A percentile compares a stretch with the other conserved stretches of the same genome.
Conservation (phyloP, 202 grass and related monocot species). For the Panicum virgatum region DNA sequence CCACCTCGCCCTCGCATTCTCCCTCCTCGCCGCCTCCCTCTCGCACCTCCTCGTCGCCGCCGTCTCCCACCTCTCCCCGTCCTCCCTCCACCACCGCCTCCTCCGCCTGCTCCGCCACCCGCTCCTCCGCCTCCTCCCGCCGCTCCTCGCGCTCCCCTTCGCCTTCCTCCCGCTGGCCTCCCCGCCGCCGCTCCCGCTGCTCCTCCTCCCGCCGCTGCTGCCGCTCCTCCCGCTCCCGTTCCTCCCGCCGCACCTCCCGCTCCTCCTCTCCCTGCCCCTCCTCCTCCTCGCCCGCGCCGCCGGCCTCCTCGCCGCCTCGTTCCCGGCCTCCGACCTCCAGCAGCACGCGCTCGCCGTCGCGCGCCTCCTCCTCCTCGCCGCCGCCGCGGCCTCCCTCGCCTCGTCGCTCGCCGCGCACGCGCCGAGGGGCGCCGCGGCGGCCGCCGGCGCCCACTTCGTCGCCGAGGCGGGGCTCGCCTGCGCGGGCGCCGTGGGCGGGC, state of each 20-base stretch:
- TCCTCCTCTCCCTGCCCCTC: constrained; percentile 52
- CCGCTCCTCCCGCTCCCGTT: constrained; percentile 34
- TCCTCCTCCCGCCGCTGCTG: constrained; percentile 32
- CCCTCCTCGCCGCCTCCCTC: constrained; percentile 43
- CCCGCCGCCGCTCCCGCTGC: constrained; percentile 8
- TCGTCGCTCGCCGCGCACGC: constrained; percentile 34
- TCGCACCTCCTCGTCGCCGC: constrained; percentile 45
- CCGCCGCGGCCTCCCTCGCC: constrained; percentile 36
- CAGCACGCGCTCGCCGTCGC: constrained; percentile 47
- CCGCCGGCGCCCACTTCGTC: constrained; percentile 34
- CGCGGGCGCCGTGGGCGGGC: constrained; percentile 52
- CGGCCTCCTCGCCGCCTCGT: constrained; percentile 39
- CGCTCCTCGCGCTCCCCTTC: constrained; percentile 51
- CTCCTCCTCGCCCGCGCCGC: constrained; percentile 55
- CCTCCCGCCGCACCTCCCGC: constrained; percentile 37
- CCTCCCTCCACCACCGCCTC: constrained; percentile 17
- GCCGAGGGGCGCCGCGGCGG: not conserved
- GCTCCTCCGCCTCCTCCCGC: constrained; percentile 52
- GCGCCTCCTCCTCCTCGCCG: constrained; percentile 39
- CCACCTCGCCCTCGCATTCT: constrained; percentile 49
- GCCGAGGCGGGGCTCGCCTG: constrained; percentile 48
- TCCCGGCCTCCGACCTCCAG: constrained; percentile 60
- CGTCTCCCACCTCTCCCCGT: constrained; percentile 36
- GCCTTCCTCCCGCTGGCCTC: constrained; percentile 44
- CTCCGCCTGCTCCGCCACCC: constrained; percentile 33